Evolutionary conservation across 2,329 filamentous ascomycete genomes (phyloP).

Genomic region (Aspergillus luchuensis): DNA sequence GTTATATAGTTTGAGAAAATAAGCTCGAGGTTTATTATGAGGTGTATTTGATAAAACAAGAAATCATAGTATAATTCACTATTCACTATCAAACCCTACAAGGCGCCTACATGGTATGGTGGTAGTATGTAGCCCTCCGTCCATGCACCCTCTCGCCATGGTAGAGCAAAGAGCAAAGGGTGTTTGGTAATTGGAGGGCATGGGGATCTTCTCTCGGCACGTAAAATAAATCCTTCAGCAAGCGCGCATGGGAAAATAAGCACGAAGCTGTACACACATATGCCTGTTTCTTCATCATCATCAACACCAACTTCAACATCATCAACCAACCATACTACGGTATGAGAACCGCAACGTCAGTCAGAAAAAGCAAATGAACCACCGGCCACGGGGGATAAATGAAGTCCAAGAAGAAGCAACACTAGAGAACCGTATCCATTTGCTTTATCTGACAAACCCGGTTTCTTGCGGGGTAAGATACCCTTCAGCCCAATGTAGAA

Average conservation of each 20-base stretch:
- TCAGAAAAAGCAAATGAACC: background rate
- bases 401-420: conserved; percentile 6
- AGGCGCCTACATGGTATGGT: conserved; percentile 7
- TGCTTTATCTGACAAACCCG: conserved; percentile 28
- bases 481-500: too few species aligned
- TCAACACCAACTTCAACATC: background rate
- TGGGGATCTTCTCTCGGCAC: conserved; percentile 61
- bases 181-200: conserved; percentile 54
- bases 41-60: too few species aligned
- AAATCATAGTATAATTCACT: background rate
- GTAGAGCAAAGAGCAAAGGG: conserved; percentile 38
- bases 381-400: background rate
- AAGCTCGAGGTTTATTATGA: too few species aligned
- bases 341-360: conserved; percentile 9
- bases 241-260: conserved; percentile 58
- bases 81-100: conserved; percentile 10
- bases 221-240: conserved; percentile 68
- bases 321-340: conserved; percentile 1
- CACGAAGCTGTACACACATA: conserved; percentile 72
- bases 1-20: too few species aligned
- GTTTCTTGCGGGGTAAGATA: conserved; percentile 5
- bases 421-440: conserved; percentile 24
- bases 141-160: conserved; percentile 51
- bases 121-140: conserved; percentile 47
- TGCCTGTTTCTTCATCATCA: conserved; percentile 47